Base-by-base conservation (phyloP, 345 rosid species). In the Carallia brachiata region DNA sequence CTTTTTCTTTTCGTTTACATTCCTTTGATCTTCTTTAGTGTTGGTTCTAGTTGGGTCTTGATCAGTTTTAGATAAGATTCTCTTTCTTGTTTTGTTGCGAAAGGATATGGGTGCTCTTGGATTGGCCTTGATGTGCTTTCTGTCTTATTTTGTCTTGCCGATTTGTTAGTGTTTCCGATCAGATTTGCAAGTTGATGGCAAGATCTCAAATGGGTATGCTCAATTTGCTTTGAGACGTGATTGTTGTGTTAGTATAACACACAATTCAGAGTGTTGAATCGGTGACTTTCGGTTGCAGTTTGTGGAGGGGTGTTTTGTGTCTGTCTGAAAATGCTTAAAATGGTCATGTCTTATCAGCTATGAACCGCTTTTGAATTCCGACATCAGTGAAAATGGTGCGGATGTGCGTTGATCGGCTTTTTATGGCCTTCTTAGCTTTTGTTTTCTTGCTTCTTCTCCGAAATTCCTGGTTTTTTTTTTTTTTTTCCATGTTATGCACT, bases 171-270 rank as follows among this genome's bases (percentile, higher is more conserved):
- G 48, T 44, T 44, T 44, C 16, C 3, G 13, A 15, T 1, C 50
- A 44, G 50, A 44, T 23, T 13, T 23, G 27, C 7, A n/a, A 36
- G 7, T 65, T 50, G 23, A 6, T 52, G 68, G 19, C 19, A 17
- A 54, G 36, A 60, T 65, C 62, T 28, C 50, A 15, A 28, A 34
- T 53, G 72, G 63, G 56, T 62, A 27, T 64, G 19, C 36, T 44
- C 16, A 32, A 19, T 69, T 65, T 71, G 16, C 23, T 8, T 2
- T 44, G 50, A 12, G 50, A 44, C 16, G 17, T 3, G 50, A 44
- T 44, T 13, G 50, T 13, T 12, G 1, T 44, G 50, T 44, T 44
- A 15, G 50, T 44, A 44, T 44, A 13, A 3, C 50, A 44, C 50
- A 12, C n/a, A n/a, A 44, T 44, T 44, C 16, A 44, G 50, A 30